A percentile compares a stretch with the other conserved stretches of the same genome.
phyloP scores from a whole-genome alignment of 2,329 filamentous ascomycete genomes.

The Botrytis fabae region DNA sequence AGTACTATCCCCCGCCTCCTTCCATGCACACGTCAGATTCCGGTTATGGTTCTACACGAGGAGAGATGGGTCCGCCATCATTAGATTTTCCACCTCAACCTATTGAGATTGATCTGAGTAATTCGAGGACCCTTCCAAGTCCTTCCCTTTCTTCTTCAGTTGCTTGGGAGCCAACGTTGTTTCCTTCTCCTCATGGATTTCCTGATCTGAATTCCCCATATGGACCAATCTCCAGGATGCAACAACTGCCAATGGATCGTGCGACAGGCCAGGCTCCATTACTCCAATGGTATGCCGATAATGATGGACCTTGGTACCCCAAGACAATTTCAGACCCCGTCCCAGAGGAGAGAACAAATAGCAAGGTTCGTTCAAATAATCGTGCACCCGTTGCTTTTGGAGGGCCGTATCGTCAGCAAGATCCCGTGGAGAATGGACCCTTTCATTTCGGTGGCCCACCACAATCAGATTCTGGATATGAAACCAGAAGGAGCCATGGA shows the following conservation, averaged over 20 bases:
- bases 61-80: conserved; percentile 36
- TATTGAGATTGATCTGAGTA: conserved; percentile 38
- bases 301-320: conserved; percentile 50
- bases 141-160: conserved; percentile 31
- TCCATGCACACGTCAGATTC: conserved; percentile 31
- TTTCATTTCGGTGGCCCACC: conserved; percentile 36
- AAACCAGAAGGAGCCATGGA: conserved; percentile 38
- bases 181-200: conserved; percentile 29
- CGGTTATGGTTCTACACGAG: conserved; percentile 31
- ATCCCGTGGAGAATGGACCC: conserved; percentile 35
- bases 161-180: conserved; percentile 31
- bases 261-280: conserved; percentile 35
- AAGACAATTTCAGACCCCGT: conserved; percentile 37
- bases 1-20: conserved; percentile 34
- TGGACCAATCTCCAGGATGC: conserved; percentile 31
- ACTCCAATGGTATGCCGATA: conserved; percentile 43
- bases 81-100: conserved; percentile 36
- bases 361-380: conserved; percentile 32
- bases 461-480: conserved; percentile 43
- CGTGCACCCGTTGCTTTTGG: conserved; percentile 31
- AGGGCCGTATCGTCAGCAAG: conserved; percentile 39
- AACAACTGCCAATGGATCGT: conserved; percentile 32
- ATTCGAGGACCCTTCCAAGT: conserved; percentile 36
- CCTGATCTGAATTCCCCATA: conserved; percentile 30
- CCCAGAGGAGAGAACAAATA: conserved; percentile 30